phyloP scores from a whole-genome alignment of 495 filamentous ascomycete species.

The Rhypophila decipiens region DNA sequence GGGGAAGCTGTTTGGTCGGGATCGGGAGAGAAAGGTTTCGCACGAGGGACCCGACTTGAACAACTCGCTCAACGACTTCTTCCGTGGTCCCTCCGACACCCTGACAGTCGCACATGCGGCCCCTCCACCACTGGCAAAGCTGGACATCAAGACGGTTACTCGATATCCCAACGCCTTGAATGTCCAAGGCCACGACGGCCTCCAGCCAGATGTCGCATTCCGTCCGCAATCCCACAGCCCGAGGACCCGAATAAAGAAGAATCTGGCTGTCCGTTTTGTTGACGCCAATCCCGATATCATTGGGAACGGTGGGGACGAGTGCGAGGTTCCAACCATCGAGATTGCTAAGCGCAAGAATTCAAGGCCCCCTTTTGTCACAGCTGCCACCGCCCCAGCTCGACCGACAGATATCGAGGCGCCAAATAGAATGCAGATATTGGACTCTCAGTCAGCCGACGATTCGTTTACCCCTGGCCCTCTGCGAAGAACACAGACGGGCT shows the following conservation, averaged over 20 bases:
- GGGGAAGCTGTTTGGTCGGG: conserved; percentile 42
- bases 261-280: conserved; percentile 64
- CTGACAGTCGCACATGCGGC: conserved; percentile 33
- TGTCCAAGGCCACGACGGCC: conserved; percentile 20
- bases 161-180: conserved; percentile 38
- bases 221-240: conserved; percentile 28
- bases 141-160: conserved; percentile 39
- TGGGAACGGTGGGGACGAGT: conserved; percentile 82
- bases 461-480: conserved; percentile 31
- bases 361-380: conserved; percentile 27
- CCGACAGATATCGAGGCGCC: conserved; percentile 7
- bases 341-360: conserved; percentile 51
- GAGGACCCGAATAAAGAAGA: conserved; percentile 38
- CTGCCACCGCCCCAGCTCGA: conserved; percentile 17
- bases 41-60: conserved; percentile 29
- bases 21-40: conserved; percentile 34
- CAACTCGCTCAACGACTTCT: conserved; percentile 37
- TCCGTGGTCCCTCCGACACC: conserved; percentile 36
- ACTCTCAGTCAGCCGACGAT: conserved; percentile 18
- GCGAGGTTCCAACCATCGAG: conserved; percentile 60
- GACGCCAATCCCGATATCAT: conserved; percentile 66
- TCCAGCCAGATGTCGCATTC: conserved; percentile 22
- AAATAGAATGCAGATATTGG: conserved; percentile 14
- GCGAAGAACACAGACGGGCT: conserved; percentile 46
- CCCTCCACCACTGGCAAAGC: conserved; percentile 35